Base-by-base conservation (phyloP, 1,284 basidiomycete genomes). In the Cutaneotrichosporon sp. region DNA sequence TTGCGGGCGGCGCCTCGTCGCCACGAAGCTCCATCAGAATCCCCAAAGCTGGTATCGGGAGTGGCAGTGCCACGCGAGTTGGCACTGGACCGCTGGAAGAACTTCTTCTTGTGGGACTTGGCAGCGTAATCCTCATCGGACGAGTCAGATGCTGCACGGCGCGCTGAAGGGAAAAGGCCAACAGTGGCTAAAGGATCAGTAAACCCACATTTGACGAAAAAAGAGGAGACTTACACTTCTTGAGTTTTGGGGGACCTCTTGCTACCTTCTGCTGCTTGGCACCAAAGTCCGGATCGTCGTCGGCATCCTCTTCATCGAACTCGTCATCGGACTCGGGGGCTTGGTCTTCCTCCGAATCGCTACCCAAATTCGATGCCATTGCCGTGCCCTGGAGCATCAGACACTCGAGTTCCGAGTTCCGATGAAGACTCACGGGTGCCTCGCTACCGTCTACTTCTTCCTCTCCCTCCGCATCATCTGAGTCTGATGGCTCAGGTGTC, bases 41-140 rank as follows among this genome's bases (percentile, higher is more conserved):
- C 69, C 1, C 63, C 64, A 43, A 66, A 66, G 20, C 55, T 61
- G n/a, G 59, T 62, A 56, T 64, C 70, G 12, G 68, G 68, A 17
- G 63, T 70, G 8, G 54, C 63, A n/a, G 49, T 56, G 22, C 53
- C 59, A 33, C 54, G 55, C 48, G 56, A 64, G 66, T 71, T 77
- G 55, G 77, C 80, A 8, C 51, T 54, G 4, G 54, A 56, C 12
- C 52, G 46, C 49, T 59, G 54, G 65, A 76, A 77, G 70, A 81
- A 85, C 77, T 88, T 89, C 79, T 87, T 88, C 78, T 89, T 90
- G 79, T 89, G 87, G 38, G 87, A 83, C 57, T 87, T 86, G 33
- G 84, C 80, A 35, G 86, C 89, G 67, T 92, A 93, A 66, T 92
- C 89, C 12, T 88, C 91, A 69, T 90, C 89, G 4, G 88, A 90